Percentiles rank a stretch among this genome's conserved stretches.
phyloP scores from a whole-genome alignment of 495 filamentous ascomycete genomes.

The Trypethelium eluteriae region DNA sequence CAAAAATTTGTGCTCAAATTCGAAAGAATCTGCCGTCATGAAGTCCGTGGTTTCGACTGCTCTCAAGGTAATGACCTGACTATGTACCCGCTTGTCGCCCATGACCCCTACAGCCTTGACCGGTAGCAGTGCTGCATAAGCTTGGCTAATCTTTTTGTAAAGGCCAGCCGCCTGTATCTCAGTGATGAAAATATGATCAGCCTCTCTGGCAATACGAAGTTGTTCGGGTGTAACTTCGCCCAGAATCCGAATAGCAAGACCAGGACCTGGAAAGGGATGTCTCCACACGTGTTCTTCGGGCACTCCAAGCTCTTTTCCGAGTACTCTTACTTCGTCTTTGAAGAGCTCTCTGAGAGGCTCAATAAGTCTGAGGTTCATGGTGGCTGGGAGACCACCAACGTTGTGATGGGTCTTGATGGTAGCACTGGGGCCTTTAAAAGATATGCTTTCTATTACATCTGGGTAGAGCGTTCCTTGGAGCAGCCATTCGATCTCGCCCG shows the following conservation, averaged over 20 bases:
- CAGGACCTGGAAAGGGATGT: slow-evolving; percentile 80
- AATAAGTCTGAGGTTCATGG: slow-evolving; percentile 58
- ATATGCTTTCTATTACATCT: slow-evolving; percentile 74
- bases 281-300: slow-evolving; percentile 70
- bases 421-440: slow-evolving; percentile 69
- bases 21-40: slow-evolving; percentile 73
- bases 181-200: slow-evolving; percentile 81
- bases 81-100: slow-evolving; percentile 65
- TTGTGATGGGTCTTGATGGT: slow-evolving; percentile 88
- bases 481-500: slow-evolving; percentile 71
- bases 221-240: slow-evolving; percentile 78
- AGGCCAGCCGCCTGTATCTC: slow-evolving; percentile 78
- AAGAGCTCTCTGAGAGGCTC: slow-evolving; percentile 76
- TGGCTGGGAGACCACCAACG: slow-evolving; percentile 61
- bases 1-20: slow-evolving; percentile 59
- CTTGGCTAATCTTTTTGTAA: slow-evolving; percentile 75
- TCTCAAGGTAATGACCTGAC: slow-evolving; percentile 53
- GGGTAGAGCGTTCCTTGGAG: slow-evolving; percentile 79
- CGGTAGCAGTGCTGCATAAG: slow-evolving; percentile 71
- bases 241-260: slow-evolving; percentile 80
- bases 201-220: slow-evolving; percentile 71
- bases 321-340: slow-evolving; percentile 75
- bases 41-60: slow-evolving; percentile 73
- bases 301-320: slow-evolving; percentile 71
- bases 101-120: slow-evolving; percentile 69